Evolutionary conservation across 345 rosid genomes (phyloP).

Genomic region (Euclidium syriacum): DNA sequence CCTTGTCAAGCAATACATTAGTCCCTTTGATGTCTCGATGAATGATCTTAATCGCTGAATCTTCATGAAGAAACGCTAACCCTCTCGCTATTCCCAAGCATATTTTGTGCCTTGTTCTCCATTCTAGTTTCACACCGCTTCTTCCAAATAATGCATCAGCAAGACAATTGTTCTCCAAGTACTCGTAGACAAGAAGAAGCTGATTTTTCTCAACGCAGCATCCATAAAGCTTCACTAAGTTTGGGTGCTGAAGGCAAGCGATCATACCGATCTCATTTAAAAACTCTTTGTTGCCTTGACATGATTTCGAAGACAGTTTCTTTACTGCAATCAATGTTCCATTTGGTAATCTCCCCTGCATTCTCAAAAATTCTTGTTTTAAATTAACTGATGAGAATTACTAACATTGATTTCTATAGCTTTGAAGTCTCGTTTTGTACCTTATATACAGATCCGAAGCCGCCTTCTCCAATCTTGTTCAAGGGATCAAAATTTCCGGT

Average conservation of each 20-base stretch:
- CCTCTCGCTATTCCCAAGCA: slow-evolving; percentile 32
- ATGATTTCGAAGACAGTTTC: slow-evolving; percentile 38
- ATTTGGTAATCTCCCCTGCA: slow-evolving; percentile 28
- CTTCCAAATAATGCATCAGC: slow-evolving; percentile 34
- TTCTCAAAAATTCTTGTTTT: neutral
- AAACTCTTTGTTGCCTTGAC: slow-evolving; percentile 46
- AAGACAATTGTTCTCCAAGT: slow-evolving; percentile 45
- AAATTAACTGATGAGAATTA: neutral
- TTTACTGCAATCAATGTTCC: slow-evolving; percentile 37
- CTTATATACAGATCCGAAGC: slow-evolving; percentile 39
- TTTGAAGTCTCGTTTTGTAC: slow-evolving; percentile 2
- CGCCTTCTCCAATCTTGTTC: slow-evolving; percentile 44
- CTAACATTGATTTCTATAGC: neutral
- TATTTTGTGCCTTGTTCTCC: slow-evolving; percentile 29
- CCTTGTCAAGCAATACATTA: slow-evolving; percentile 42
- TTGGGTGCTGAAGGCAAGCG: slow-evolving; percentile 38
- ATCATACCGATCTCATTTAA: slow-evolving; percentile 40
- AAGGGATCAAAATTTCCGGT: slow-evolving; percentile 27
- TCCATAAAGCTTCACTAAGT: slow-evolving; percentile 43
- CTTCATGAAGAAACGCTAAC: slow-evolving; percentile 30
- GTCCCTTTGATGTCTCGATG: slow-evolving; percentile 56
- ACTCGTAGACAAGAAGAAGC: slow-evolving; percentile 40
- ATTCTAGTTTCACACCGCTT: slow-evolving; percentile 19
- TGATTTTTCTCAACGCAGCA: slow-evolving; percentile 41
- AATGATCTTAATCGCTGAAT: slow-evolving; percentile 36